Evolutionary conservation across 805 yeast genomes (phyloP), one percentile per base, ranked within the genome.

Genomic region (Metschnikowia baotianmanensis): DNA sequence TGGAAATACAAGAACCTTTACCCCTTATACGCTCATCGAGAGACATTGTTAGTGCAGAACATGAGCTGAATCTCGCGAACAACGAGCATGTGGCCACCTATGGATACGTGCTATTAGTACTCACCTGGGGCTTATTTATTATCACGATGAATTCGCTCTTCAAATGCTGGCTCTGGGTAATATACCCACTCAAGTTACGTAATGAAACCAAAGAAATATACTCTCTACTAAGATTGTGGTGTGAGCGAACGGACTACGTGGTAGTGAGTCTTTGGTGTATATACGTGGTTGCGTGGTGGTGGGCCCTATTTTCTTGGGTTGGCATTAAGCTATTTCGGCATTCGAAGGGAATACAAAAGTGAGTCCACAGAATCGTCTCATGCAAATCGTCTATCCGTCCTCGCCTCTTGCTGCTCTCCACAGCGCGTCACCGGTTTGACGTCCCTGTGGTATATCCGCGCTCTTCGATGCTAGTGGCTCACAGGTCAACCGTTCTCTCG

Each of bases 341-440:
- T 56, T 83, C 93, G 17, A 83, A 80, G 50, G 88, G 88, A 6
- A 74, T 77, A 12, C 62, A 58, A 34, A 38, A 42, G 3, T 43
- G 32, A 42, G 19, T 15, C 11, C 8, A 3, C 13, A 16, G 21
- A 29, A 25, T 10, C n/a, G 7, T 25, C 4, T 6, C 12, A n/a
- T 3, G 13, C 28, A 3, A 6, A n/a, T 16, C 23, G 23, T 17
- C 13, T 19, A 31, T 15, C 55, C 55, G 20, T 43, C 37, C 33
- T 90, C 98, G 1, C 96, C 96, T 52, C 97, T 69, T 0, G 70
- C 46, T n/a, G 64, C 56, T 1, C 84, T 83, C 98, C 97, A 90
- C 33, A 72, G 83, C 0, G 69, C 73, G 4, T 77, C 69, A 0
- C 97, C 97, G 35, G 89, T 82, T 56, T 86, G 83, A 42, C 97